A percentile compares a stretch with the other conserved stretches of the same genome.
These are phyloP conservation scores for Gyrodon lividus DNA, from an alignment of 768 basidiomycete genomes.

Conservation along the genomic window DNA sequence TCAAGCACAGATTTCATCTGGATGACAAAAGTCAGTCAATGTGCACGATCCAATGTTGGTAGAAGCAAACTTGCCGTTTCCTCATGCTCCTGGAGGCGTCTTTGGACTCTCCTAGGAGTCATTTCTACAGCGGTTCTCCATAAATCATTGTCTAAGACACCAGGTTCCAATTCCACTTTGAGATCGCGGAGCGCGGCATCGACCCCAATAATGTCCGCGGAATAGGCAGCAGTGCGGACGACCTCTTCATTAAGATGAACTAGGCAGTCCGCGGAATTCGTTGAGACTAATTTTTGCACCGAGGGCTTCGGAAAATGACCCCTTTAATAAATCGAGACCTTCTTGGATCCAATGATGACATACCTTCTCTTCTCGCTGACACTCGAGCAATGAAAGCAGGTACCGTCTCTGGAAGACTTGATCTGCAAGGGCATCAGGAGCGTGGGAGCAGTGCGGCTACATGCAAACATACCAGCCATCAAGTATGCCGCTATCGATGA, in stretches of 20 bases:
- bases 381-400: slow-evolving; percentile 62
- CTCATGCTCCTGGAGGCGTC: slow-evolving; percentile 46
- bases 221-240: slow-evolving; percentile 61
- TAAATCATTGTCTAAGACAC: slow-evolving; percentile 42
- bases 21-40: slow-evolving; percentile 1
- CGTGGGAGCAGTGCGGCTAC: neutral
- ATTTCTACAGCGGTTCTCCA: slow-evolving; percentile 45
- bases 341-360: slow-evolving; percentile 12
- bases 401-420: slow-evolving; percentile 55
- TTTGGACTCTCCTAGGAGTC: slow-evolving; percentile 39
- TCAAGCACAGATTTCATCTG: slow-evolving; percentile 62
- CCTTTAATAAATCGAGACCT: slow-evolving; percentile 59
- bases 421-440: slow-evolving; percentile 40
- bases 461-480: slow-evolving; percentile 52
- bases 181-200: slow-evolving; percentile 49
- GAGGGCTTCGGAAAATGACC: slow-evolving; percentile 16
- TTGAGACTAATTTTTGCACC: slow-evolving; percentile 26
- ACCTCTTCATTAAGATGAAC: slow-evolving; percentile 62
- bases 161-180: slow-evolving; percentile 46
- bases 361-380: slow-evolving; percentile 87
- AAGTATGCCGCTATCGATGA: slow-evolving; percentile 57
- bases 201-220: slow-evolving; percentile 47
- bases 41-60: neutral
- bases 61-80: slow-evolving; percentile 42
- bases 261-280: slow-evolving; percentile 61